These are phyloP conservation scores for Aureobasidium zeae DNA, from an alignment of 2,329 filamentous ascomycete species.

Conservation along the genomic window DNA sequence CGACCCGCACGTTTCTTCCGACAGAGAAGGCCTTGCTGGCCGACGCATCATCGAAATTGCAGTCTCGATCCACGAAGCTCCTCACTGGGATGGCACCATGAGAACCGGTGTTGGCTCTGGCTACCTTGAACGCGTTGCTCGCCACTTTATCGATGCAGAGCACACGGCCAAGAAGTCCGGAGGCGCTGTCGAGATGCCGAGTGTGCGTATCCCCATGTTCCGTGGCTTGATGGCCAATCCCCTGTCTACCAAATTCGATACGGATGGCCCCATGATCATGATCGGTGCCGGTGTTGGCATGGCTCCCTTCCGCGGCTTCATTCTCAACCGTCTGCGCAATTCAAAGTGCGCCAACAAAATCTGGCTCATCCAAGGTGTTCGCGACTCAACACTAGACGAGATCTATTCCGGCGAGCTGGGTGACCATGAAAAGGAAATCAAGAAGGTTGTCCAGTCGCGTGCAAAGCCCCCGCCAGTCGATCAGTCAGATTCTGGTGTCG, in stretches of 20 bases:
- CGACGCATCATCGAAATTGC: conserved; percentile 87
- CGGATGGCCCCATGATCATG: conserved; percentile 92
- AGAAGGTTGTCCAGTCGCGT: conserved; percentile 42
- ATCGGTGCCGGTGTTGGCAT: conserved; percentile 96
- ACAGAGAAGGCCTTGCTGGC: conserved; percentile 57
- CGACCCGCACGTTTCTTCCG: conserved; percentile 74
- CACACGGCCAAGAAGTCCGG: conserved; percentile 41
- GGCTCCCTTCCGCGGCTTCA: conserved; percentile 94
- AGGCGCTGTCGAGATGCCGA: conserved; percentile 41
- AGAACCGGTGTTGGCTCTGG: conserved; percentile 86
- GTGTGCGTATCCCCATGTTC: conserved; percentile 89
- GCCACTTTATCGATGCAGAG: conserved; percentile 60
- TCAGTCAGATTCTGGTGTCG: conserved; percentile 23
- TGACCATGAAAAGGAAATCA: conserved; percentile 60
- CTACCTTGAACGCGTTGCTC: conserved; percentile 81
- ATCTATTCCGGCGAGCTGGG: conserved; percentile 96
- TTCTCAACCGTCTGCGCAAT: conserved; percentile 84
- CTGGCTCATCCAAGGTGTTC: conserved; percentile 88
- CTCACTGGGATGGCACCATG: conserved; percentile 58
- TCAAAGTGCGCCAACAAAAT: conserved; percentile 97
- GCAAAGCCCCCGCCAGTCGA: conserved; percentile 22
- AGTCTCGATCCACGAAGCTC: conserved; percentile 85
- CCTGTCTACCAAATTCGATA: conserved; percentile 79
- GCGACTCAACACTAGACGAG: conserved; percentile 91
- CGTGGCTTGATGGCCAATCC: conserved; percentile 97